A percentile compares a stretch with the other conserved stretches of the same genome.
These are phyloP conservation scores for Dianthus caryophyllus DNA, from an alignment of 148 eudicot species.

Conservation along the genomic window DNA sequence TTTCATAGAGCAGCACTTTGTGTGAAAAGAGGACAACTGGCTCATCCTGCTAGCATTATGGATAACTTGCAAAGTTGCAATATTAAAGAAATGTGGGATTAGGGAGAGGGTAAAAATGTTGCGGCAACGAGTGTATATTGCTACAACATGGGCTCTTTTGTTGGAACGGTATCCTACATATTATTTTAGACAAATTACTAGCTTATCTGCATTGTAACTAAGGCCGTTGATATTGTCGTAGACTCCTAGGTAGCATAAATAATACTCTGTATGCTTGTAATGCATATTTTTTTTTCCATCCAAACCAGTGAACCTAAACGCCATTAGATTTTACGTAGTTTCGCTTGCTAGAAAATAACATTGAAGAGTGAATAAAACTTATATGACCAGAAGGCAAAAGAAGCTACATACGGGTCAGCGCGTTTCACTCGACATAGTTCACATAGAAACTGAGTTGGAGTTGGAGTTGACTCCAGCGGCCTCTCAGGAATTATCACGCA, in stretches of 20 bases:
- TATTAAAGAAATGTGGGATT: too few species aligned
- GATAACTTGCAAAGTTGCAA: too few species aligned
- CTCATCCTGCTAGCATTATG: too few species aligned
- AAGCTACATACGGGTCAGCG: constrained; percentile 86
- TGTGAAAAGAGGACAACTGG: too few species aligned
- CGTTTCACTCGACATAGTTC: constrained; percentile 76
- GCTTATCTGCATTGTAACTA: neutral
- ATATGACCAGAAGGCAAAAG: constrained; percentile 2
- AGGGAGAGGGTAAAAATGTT: too few species aligned
- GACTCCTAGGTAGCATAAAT: neutral
- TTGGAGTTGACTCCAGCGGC: constrained; percentile 41
- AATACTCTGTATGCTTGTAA: neutral
- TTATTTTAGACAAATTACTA: neutral
- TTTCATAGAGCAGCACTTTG: too few species aligned
- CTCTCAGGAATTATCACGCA: constrained; percentile 71
- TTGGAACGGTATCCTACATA: neutral
- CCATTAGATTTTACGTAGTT: neutral
- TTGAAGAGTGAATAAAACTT: neutral
- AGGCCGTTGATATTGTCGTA: neutral
- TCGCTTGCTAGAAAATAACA: neutral
- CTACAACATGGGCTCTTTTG: neutral
- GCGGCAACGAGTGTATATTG: neutral
- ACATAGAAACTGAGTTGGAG: constrained; percentile 49
- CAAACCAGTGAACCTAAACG: neutral
- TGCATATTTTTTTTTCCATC: neutral